Percentiles rank a stretch among this genome's conserved stretches.
Evolutionary conservation across 805 yeast genomes (phyloP).

Genomic region (Komagataella mondaviorum): DNA sequence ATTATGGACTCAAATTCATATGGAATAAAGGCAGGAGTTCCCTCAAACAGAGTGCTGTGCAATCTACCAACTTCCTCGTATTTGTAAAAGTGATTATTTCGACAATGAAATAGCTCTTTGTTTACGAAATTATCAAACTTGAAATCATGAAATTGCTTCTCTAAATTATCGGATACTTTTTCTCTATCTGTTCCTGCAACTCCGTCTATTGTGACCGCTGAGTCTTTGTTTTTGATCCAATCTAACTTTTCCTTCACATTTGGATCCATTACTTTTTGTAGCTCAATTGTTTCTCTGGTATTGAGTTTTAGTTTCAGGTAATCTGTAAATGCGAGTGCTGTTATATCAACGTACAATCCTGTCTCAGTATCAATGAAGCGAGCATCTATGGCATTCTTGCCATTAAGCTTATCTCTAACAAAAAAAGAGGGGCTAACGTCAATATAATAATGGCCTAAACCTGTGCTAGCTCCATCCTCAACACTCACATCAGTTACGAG

Average conservation of each 20-base stretch:
- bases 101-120: constrained; percentile 27
- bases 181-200: constrained; percentile 1
- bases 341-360: constrained; percentile 55
- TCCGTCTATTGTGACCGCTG: constrained; percentile 4
- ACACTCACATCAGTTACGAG: constrained; percentile 26
- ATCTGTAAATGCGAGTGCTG: constrained; percentile 37
- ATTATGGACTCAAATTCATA: constrained; percentile 25
- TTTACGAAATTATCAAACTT: neutral
- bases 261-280: constrained; percentile 5
- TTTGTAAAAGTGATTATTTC: constrained; percentile 37
- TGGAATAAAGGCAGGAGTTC: constrained; percentile 42
- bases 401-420: constrained; percentile 34
- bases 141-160: neutral
- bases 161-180: neutral
- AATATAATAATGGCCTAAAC: constrained; percentile 42
- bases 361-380: constrained; percentile 51
- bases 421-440: constrained; percentile 35
- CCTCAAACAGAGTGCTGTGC: constrained; percentile 35
- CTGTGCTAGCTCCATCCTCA: constrained; percentile 17
- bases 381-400: constrained; percentile 48
- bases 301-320: constrained; percentile 8
- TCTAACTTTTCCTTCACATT: constrained; percentile 3
- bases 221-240: constrained; percentile 6
- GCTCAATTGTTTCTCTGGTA: constrained; percentile 2
- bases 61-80: constrained; percentile 36